Evolutionary conservation across 495 filamentous ascomycete genomes (phyloP).

Genomic region (Lasiosphaeriaceae sp.): DNA sequence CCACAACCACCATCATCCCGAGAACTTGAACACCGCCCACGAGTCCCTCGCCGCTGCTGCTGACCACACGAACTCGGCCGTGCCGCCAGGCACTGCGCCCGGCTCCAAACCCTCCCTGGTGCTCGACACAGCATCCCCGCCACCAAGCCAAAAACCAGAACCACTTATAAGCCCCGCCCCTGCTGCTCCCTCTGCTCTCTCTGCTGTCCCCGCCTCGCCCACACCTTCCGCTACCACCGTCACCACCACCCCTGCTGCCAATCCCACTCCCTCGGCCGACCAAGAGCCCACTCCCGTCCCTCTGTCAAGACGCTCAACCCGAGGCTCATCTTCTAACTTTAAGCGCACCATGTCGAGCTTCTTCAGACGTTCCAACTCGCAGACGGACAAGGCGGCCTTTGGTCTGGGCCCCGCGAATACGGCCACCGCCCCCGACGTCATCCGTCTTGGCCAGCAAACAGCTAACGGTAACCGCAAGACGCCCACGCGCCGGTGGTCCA

Average conservation of each 20-base stretch:
- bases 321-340: constrained; percentile 29
- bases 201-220: no score
- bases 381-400: constrained; percentile 24
- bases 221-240: constrained; percentile 9
- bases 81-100: constrained; percentile 16
- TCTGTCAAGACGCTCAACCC: constrained; percentile 32
- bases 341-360: constrained; percentile 36
- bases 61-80: constrained; percentile 20
- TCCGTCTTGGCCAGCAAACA: constrained; percentile 13
- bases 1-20: no score
- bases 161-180: constrained; percentile 1
- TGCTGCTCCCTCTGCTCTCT: neutral
- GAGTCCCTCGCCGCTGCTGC: constrained; percentile 31
- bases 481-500: constrained; percentile 42
- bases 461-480: constrained; percentile 22
- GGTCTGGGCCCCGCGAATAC: constrained; percentile 7
- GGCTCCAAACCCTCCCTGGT: constrained; percentile 23
- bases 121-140: constrained; percentile 26
- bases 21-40: no score
- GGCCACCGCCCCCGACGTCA: constrained; percentile 12
- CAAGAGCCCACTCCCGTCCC: constrained; percentile 27
- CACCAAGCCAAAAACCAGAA: constrained; percentile 11
- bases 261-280: constrained; percentile 14
- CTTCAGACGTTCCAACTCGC: constrained; percentile 30
- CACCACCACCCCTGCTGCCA: constrained; percentile 17